Conservation (phyloP, 2,329 filamentous ascomycete species). For the Calonectria pseudoreteaudii region DNA sequence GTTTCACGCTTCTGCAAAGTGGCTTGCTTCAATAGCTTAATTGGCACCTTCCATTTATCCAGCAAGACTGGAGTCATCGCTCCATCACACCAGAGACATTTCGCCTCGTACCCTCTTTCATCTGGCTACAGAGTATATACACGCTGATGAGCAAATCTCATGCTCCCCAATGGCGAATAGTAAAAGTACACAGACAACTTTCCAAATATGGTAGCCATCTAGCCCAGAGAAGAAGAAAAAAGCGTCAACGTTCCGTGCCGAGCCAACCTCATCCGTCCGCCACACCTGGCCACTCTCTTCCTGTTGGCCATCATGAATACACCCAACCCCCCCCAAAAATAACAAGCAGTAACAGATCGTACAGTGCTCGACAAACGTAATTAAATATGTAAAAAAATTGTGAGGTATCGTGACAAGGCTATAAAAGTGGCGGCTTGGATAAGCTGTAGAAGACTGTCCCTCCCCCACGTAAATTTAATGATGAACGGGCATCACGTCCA, state of each 20-base stretch:
- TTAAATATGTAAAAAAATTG: constrained; percentile 36
- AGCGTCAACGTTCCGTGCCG: constrained; percentile 33
- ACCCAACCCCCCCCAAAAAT: constrained; percentile 22
- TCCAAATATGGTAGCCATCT: constrained; percentile 43
- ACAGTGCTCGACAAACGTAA: constrained; percentile 38
- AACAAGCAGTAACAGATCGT: constrained; percentile 30
- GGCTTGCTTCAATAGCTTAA: constrained; percentile 29
- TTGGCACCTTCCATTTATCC: constrained; percentile 44
- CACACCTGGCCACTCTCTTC: not conserved
- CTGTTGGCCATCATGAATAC: constrained; percentile 7
- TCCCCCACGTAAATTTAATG: constrained; percentile 43
- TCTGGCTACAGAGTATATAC: constrained; percentile 42
- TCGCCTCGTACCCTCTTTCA: constrained; percentile 20
- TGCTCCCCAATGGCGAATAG: constrained; percentile 31
- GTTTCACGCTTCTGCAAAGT: constrained; percentile 1
- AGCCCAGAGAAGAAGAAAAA: constrained; percentile 43
- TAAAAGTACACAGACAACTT: constrained; percentile 46
- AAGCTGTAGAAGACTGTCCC: constrained; percentile 2
- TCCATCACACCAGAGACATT: constrained; percentile 23
- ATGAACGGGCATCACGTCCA: constrained; percentile 85
- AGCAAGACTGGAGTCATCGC: constrained; percentile 34
- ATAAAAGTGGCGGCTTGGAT: constrained; percentile 26
- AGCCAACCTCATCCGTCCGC: constrained; percentile 25
- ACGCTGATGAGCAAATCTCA: constrained; percentile 26
- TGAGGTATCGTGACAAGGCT: constrained; percentile 39